Base-by-base conservation (phyloP, 768 basidiomycete genomes). In the Mycena indigotica region DNA sequence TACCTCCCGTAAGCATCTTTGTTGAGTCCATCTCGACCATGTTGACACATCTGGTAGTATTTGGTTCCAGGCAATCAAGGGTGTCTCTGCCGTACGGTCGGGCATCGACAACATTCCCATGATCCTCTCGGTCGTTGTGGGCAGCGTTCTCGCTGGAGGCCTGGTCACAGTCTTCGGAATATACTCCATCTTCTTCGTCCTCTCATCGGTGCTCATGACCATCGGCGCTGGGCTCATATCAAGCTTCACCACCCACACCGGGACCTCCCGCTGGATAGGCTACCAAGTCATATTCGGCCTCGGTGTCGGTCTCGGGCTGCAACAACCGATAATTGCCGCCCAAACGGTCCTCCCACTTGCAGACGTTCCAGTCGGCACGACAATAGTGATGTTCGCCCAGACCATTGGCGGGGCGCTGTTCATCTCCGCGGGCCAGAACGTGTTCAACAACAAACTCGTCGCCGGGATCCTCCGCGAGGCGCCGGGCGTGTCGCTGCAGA, bases 81-180 rank as follows among this genome's bases (percentile, higher is more conserved):
- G 60, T 15, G 55, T 61, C 4, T 57, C 60, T 13, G 56, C 60
- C 23, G 39, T 57, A 5, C 39, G 54, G 17, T 61, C 61, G 13
- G 61, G 61, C 2, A 52, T 58, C 49, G 53, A 58, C 13, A 62
- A 10, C n/a, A 49, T 61, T 21, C 60, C 60, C 6, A 57, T 61
- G 56, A 50, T 62, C 38, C 57, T 62, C 1, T 26, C 53, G 3
- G 19, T 54, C 4, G 61, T 58, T 4, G 28, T 62, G 19, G 28
- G 50, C 5, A 52, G 41, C 29, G 45, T 62, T 16, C 24, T 17
- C 17, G 28, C 39, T 15, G 60, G 56, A 2, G 56, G 38, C 3
- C 39, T 52, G 24, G 55, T 53, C n/a, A 57, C 60, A 16, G 55
- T 52, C 25, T 30, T 57, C 13, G 60, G 60, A 2, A 41, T 54